A percentile compares a stretch with the other conserved stretches of the same genome.
Conservation (phyloP, 345 rosid species). For the Citrus maxima region DNA sequence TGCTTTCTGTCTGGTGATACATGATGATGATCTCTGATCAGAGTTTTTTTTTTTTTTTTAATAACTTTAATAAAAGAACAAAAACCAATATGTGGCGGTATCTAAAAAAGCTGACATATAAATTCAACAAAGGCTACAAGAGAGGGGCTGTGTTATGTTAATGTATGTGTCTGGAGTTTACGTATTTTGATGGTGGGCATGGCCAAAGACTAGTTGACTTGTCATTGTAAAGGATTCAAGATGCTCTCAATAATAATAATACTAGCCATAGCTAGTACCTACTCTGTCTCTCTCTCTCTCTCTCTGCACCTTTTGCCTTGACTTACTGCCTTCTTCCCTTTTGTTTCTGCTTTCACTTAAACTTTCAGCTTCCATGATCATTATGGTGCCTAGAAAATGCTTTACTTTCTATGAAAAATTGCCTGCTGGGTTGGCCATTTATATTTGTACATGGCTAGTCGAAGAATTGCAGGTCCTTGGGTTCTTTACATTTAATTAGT, state of each 20-base stretch:
- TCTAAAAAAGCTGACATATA: conserved; percentile 10
- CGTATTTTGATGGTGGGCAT: conserved; percentile 13
- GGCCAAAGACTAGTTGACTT: conserved; percentile 13
- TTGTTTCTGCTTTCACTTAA: neutral
- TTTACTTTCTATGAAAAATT: neutral
- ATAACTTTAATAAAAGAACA: neutral
- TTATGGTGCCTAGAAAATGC: neutral
- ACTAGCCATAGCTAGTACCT: neutral
- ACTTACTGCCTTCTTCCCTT: neutral
- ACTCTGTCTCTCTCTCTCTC: neutral
- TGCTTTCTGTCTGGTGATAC: conserved; percentile 11
- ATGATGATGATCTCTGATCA: neutral
- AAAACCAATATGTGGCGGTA: neutral
- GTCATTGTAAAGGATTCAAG: conserved; percentile 6
- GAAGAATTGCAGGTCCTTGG: too few relatives aligned
- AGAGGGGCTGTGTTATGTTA: neutral
- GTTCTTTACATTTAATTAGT: neutral
- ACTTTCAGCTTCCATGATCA: conserved; percentile 1
- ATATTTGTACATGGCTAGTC: neutral
- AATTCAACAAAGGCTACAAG: neutral
- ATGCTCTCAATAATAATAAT: neutral
- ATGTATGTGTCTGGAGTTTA: neutral
- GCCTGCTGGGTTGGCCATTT: neutral
- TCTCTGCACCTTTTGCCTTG: conserved; percentile 10
- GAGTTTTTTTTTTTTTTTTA: neutral